Evolutionary conservation across 495 filamentous ascomycete genomes (phyloP), one percentile per base, ranked within the genome.

Genomic region (Barbatosphaeria neglecta): DNA sequence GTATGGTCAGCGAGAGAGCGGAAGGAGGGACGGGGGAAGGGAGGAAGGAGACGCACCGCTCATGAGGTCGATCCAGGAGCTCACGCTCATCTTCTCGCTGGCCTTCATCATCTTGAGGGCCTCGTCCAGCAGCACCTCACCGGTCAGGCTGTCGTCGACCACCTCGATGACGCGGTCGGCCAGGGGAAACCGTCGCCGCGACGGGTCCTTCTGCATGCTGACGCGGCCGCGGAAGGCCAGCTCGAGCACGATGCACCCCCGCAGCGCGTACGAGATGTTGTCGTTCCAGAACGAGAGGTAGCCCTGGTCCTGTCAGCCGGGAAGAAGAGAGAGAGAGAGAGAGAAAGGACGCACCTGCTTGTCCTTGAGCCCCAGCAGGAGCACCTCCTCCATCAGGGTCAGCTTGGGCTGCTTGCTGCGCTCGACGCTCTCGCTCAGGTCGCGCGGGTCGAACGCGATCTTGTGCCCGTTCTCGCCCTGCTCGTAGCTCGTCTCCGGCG

Each of bases 241-340:
- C 61, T 98, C 92, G 58, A 96, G 86, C 50, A 98, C 93, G 60
- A 98, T 97, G 65, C 92, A 98, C 54, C 92, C 92, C 60, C 92
- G 83, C 50, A 98, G 72, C 48, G 92, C 92, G 65, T 98, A 98
- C 23, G 89, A 95, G 49, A 98, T 98, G 66, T 98, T 97, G 66
- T 98, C 92, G 62, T 98, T 98, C 92, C 92, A 98, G 68, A 97
- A 97, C 7, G 93, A 97, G 49, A 97, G 81, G 65, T 97, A 95
- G 51, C 92, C 92, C 87, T 95, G 56, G 51, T 22, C 1, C 19
- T 7, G 1, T 39, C 37, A 37, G 4, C 5, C 13, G 11, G 4
- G 5, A 4, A 13, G 37, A 23, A 37, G 39, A 13, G 41, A 43
- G 23, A 27, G 9, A 27, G 19, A 23, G 5, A 23, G 22, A 16